These are phyloP conservation scores for Acorus calamus DNA, from an alignment of 106 monocot species.

Conservation along the genomic window DNA sequence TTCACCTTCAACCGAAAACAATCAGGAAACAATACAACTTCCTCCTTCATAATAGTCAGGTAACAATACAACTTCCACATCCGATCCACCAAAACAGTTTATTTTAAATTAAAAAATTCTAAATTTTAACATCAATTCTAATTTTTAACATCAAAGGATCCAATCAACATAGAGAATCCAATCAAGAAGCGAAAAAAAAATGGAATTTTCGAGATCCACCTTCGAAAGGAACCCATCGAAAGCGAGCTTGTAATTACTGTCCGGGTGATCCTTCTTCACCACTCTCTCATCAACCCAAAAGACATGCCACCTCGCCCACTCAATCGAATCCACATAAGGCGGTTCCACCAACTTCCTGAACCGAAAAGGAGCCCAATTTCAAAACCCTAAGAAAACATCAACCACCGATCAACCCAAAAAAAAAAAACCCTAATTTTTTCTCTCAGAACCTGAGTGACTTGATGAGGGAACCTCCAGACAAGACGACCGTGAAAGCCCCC, in stretches of 20 bases:
- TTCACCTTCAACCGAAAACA: too few relatives aligned
- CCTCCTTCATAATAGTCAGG: too few relatives aligned
- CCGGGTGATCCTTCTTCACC: constrained; percentile 58
- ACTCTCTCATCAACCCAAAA: constrained; percentile 98
- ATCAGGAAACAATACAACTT: too few relatives aligned
- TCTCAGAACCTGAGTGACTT: constrained; percentile 47
- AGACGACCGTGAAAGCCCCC: constrained; percentile 64
- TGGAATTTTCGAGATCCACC: constrained; percentile 16
- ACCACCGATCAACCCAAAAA: neutral
- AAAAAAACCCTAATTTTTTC: neutral
- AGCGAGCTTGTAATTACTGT: constrained; percentile 92
- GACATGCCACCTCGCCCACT: constrained; percentile 83
- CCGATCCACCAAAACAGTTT: too few relatives aligned
- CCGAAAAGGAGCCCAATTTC: neutral
- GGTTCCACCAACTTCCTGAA: constrained; percentile 68
- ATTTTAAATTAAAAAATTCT: too few relatives aligned
- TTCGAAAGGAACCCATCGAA: constrained; percentile 67
- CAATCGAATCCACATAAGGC: constrained; percentile 53
- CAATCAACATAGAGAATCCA: too few relatives aligned
- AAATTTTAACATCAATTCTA: too few relatives aligned
- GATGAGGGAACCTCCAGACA: constrained; percentile 90
- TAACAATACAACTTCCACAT: too few relatives aligned
- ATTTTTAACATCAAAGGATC: too few relatives aligned
- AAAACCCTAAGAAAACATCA: neutral
- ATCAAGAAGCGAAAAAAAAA: too few relatives aligned